Evolutionary conservation across 768 basidiomycete species (phyloP).

Genomic region (Serendipita indica): DNA sequence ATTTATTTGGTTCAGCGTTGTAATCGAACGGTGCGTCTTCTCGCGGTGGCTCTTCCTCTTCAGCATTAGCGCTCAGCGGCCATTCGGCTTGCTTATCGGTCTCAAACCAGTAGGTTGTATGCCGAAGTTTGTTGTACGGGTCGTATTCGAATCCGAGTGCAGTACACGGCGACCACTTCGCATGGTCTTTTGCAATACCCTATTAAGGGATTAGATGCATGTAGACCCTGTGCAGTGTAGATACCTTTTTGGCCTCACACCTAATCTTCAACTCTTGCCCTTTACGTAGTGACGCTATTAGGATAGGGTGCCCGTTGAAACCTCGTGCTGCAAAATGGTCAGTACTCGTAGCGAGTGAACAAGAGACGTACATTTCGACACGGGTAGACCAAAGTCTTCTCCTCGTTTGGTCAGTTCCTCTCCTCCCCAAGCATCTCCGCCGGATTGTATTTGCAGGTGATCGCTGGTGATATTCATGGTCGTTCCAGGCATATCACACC

Average conservation of each 20-base stretch:
- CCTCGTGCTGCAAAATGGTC: slow-evolving; percentile 34
- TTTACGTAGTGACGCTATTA: slow-evolving; percentile 85
- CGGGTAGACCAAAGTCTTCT: slow-evolving; percentile 63
- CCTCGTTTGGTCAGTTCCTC: slow-evolving; percentile 64
- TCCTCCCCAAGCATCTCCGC: slow-evolving; percentile 26
- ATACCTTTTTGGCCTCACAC: slow-evolving; percentile 90
- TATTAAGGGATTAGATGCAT: slow-evolving; percentile 20
- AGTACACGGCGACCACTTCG: slow-evolving; percentile 96
- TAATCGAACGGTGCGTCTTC: slow-evolving; percentile 81
- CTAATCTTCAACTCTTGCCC: slow-evolving; percentile 78
- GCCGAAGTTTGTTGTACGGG: slow-evolving; percentile 90
- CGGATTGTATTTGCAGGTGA: slow-evolving; percentile 51
- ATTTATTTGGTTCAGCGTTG: slow-evolving; percentile 72
- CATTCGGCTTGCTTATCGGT: slow-evolving; percentile 68
- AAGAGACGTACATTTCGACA: slow-evolving; percentile 57
- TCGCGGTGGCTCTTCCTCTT: slow-evolving; percentile 64
- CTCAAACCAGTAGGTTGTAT: slow-evolving; percentile 94
- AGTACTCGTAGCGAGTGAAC: slow-evolving; percentile 4
- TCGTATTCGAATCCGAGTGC: slow-evolving; percentile 96
- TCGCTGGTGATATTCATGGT: slow-evolving; percentile 81
- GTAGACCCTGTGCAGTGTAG: slow-evolving; percentile 13
- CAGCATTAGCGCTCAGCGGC: slow-evolving; percentile 78
- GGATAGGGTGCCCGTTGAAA: slow-evolving; percentile 45
- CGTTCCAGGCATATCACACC: slow-evolving; percentile 46
- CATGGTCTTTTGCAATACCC: slow-evolving; percentile 97